These are phyloP conservation scores for Coemansia sp. DNA, from an alignment of 192 early-diverging fungal genomes.

Conservation along the genomic window DNA sequence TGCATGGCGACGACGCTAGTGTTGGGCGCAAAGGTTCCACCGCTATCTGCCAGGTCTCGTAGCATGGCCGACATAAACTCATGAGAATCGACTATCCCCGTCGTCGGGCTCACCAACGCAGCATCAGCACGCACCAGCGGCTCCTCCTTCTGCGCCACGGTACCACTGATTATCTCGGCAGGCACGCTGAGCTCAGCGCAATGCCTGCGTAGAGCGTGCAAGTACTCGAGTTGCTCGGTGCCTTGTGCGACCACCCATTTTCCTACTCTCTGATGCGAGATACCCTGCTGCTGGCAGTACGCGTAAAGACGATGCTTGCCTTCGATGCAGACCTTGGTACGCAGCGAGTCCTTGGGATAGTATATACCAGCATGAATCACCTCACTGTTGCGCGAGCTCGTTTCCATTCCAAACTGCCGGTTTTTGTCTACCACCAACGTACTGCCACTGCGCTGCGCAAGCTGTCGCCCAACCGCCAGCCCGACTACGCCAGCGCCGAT, in stretches of 20 bases:
- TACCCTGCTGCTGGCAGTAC: constrained; percentile 55
- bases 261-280: constrained; percentile 62
- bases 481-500: constrained; percentile 85
- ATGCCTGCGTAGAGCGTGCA: constrained; percentile 61
- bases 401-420: constrained; percentile 66
- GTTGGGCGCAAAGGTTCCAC: constrained; percentile 60
- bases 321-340: constrained; percentile 75
- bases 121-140: constrained; percentile 61
- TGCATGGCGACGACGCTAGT: constrained; percentile 57
- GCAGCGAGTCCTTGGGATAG: constrained; percentile 74
- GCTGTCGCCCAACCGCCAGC: constrained; percentile 69
- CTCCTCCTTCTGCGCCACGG: constrained; percentile 56
- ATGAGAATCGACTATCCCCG: constrained; percentile 85
- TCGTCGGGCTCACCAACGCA: constrained; percentile 69
- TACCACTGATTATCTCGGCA: constrained; percentile 54
- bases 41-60: constrained; percentile 54
- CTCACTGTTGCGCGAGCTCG: constrained; percentile 84
- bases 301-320: constrained; percentile 75
- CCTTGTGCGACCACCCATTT: constrained; percentile 82
- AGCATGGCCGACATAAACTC: constrained; percentile 67
- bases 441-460: constrained; percentile 54
- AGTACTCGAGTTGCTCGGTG: constrained; percentile 57
- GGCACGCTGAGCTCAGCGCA: constrained; percentile 60
- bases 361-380: constrained; percentile 90
- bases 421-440: constrained; percentile 75